Base-by-base conservation (phyloP, 495 filamentous ascomycete genomes). In the Pseudevernia furfuracea region DNA sequence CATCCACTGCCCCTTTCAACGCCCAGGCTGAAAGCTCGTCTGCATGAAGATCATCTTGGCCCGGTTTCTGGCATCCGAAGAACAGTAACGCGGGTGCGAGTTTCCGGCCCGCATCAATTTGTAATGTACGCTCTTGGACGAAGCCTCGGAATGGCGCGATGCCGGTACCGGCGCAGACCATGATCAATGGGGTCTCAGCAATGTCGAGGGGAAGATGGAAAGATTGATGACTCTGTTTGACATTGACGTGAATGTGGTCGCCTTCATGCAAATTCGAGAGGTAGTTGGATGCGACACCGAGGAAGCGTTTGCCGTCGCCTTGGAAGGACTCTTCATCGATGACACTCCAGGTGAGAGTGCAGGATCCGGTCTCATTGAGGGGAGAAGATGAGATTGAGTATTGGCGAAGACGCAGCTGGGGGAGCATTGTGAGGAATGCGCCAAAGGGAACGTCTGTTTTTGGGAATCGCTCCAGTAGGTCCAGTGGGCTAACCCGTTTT, bases 311-410 rank as follows among this genome's bases (percentile, higher is more conserved):
- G 38, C 64, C 36, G 15, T 19, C 10, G 44, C 61, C 71, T 48
- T 72, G 73, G 14, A 82, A 76, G 11, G 85, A 79, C 0, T 83
- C 81, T 6, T 77, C 76, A 60, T 84, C 79, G 69, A 89, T 79
- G 21, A 91, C 78, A 9, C 77, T 77, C 78, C 86, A 89, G 17
- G 89, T 91, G 39, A 92, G 77, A 0, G 84, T 85, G 25, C 82
- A 84, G 66, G 79, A 77, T 9, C 74, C 76, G 0, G 85, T 79
- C 73, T 87, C 75, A 15, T 30, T 37, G 6, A 86, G 78, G 0
- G 89, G 89, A 0, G 89, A 91, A 0, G 89, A 91, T 21, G 89
- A 91, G 73, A 93, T 91, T 43, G 85, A 89, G 73, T 92, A 93
- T 71, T 89, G 87, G 17, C 89, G 83, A 21, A 87, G 80, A 28